A percentile compares a stretch with the other conserved stretches of the same genome.
These are phyloP conservation scores for Globisporangium sylvaticum DNA, from an alignment of 352 stramenopile genomes.

Conservation along the genomic window DNA sequence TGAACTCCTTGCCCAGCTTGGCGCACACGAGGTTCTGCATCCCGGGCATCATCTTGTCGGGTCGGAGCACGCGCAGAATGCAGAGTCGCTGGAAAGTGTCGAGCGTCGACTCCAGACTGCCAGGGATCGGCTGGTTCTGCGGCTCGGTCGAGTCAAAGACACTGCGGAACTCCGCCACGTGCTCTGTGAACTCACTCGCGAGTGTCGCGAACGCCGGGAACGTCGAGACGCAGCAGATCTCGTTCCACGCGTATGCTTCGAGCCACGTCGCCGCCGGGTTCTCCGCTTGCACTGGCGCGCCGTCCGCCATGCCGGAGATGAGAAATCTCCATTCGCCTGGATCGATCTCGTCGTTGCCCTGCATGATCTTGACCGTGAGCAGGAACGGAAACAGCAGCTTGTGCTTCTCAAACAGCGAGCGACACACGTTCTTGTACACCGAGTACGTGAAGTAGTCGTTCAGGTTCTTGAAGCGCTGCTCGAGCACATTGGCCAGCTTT, in stretches of 20 bases:
- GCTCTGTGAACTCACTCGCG: constrained; percentile 39
- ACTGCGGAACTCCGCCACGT: constrained; percentile 48
- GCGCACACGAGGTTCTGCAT: constrained; percentile 89
- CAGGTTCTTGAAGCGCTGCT: constrained; percentile 78
- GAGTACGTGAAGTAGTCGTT: constrained; percentile 94
- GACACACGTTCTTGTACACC: constrained; percentile 93
- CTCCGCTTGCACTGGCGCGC: constrained; percentile 35
- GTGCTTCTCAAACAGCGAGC: constrained; percentile 92
- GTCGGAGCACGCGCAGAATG: constrained; percentile 71
- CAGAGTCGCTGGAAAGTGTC: constrained; percentile 85
- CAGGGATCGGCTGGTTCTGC: constrained; percentile 69
- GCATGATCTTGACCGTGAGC: constrained; percentile 85
- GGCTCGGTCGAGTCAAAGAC: constrained; percentile 85
- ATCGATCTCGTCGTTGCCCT: constrained; percentile 80
- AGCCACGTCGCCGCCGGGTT: constrained; percentile 57
- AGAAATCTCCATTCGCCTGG: constrained; percentile 88
- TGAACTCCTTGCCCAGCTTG: constrained; percentile 87
- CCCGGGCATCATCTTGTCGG: constrained; percentile 82
- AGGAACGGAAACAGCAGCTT: constrained; percentile 94
- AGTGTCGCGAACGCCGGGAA: constrained; percentile 63
- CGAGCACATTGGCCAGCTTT: constrained; percentile 58
- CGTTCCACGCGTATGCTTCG: constrained; percentile 72
- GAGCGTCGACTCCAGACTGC: constrained; percentile 48
- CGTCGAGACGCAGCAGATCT: constrained; percentile 71
- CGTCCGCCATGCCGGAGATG: constrained; percentile 75